These are phyloP conservation scores for Apiotrichum montevideense DNA, from an alignment of 1,284 basidiomycete genomes.

Conservation along the genomic window DNA sequence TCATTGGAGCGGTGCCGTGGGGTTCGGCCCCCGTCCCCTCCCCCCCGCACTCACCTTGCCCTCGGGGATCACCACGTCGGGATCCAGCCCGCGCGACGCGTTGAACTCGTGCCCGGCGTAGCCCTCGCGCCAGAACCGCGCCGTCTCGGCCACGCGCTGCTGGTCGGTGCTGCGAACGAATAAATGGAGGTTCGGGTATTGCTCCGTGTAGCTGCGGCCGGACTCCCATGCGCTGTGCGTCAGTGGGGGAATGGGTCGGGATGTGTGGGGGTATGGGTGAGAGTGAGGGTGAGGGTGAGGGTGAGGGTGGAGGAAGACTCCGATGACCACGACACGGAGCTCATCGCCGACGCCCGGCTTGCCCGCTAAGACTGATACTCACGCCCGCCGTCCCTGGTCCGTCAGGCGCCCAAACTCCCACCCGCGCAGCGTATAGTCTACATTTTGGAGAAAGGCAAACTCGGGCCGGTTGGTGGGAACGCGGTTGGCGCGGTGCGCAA, in stretches of 20 bases:
- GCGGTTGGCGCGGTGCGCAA: conserved; percentile 45
- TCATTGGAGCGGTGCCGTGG: too few species aligned
- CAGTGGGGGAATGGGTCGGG: neutral
- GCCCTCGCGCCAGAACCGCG: conserved; percentile 59
- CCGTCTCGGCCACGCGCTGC: conserved; percentile 60
- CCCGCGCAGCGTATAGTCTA: conserved; percentile 57
- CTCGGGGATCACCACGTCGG: conserved; percentile 35
- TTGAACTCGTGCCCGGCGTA: conserved; percentile 24
- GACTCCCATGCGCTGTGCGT: conserved; percentile 44
- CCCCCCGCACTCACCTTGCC: conserved; percentile 14
- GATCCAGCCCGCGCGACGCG: neutral
- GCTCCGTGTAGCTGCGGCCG: conserved; percentile 18
- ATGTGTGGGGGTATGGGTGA: too few species aligned
- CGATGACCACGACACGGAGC: too few species aligned
- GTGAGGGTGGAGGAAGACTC: too few species aligned
- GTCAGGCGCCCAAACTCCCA: conserved; percentile 55
- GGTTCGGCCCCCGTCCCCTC: too few species aligned
- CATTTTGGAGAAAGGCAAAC: conserved; percentile 59
- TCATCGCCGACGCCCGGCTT: neutral
- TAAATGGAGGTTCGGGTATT: conserved; percentile 50
- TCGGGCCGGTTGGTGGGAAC: conserved; percentile 42
- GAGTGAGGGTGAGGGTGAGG: too few species aligned
- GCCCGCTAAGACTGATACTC: conserved; percentile 33
- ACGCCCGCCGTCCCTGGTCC: conserved; percentile 65
- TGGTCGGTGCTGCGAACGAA: conserved; percentile 63